Base-by-base conservation (phyloP, 768 basidiomycete species). In the Boletus pseudopeckii region DNA sequence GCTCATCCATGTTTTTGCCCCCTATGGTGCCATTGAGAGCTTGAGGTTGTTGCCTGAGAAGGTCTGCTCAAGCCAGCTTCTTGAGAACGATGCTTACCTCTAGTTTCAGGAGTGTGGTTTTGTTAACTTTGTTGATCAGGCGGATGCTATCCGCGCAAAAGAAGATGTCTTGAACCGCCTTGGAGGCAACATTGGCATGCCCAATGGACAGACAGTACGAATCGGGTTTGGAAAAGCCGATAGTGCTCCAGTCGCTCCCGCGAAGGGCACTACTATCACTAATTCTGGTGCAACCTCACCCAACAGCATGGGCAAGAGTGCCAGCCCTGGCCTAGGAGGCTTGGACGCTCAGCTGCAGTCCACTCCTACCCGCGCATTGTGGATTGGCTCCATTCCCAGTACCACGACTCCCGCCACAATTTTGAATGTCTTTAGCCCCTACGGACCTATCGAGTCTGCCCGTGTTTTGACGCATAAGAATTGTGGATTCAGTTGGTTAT, bases 151-250 rank as follows among this genome's bases (percentile, higher is more conserved):
- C 59, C 86, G 92, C 53, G 97, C 97, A 13, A 96, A 97, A 67
- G 97, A 99, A 26, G 97, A 99, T 71, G 95, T 99, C 38, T 79
- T 97, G 50, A 98, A 96, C 70, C 85, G 96, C 22, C 81, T 98
- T 24, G 93, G 93, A 44, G 95, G 96, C 7, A 90, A 92, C 60
- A 93, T 97, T 55, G 89, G 90, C 48, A 89, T 95, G 83, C 88
- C 91, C 5, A 96, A 95, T 59, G 93, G 94, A 14, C 92, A 94
- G 70, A 92, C 92, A 1, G 96, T 99, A 49, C 87, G 97, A 43
- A 95, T 99, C 64, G 97, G 97, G 2, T 99, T 97, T 67, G 97
- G 96, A 24, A 99, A 98, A 69, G 93, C 93, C 2, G 95, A 98
- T 64, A 95, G 93, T 61, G 96, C 92, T 5, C 96, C 96, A 30